Evolutionary conservation across 2,329 filamentous ascomycete species (phyloP), one percentile per base, ranked within the genome.

Genomic region (Fonsecaea erecta): DNA sequence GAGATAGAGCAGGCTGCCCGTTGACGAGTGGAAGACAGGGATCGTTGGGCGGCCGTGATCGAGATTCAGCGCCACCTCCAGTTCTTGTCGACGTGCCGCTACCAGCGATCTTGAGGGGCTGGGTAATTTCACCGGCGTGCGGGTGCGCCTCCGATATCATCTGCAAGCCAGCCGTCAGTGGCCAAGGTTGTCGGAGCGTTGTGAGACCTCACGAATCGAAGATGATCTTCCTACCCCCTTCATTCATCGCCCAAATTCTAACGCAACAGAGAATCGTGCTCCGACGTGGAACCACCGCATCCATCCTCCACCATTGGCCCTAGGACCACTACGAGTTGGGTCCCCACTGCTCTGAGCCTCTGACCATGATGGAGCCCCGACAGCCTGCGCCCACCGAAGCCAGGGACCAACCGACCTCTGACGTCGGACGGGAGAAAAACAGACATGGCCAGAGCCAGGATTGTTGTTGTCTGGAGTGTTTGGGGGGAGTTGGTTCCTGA

Each of bases 171-270:
- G 43, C 35, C n/a, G 34, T 60, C 60, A 40, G 52, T 52, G 26
- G 26, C 11, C 51, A 18, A 8, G 21, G 28, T n/a, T 62, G 48
- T 53, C 28, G 43, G 46, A 60, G 43, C 46, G 34, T n/a, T 60
- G 55, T 63, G 60, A 66, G 56, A 63, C 64, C 51, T 65, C 52
- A 46, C 48, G 55, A 60, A 63, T 60, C 55, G 60, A 53, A 60
- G 60, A 61, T 57, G 35, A 60, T 60, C 55, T 46, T 48, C 43
- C n/a, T 40, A n/a, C 43, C 24, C 61, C 21, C 55, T 43, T 43
- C 24, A 3, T 28, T 46, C 37, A 58, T 53, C 34, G 34, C 58
- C 51, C 48, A 62, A 52, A 24, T 37, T 26, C 54, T 55, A 66
- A 53, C 64, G 60, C 64, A 63, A 37, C 16, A 43, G 18, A 56